Evolutionary conservation across 2,329 filamentous ascomycete species (phyloP).

Genomic region (Nemania sp.): DNA sequence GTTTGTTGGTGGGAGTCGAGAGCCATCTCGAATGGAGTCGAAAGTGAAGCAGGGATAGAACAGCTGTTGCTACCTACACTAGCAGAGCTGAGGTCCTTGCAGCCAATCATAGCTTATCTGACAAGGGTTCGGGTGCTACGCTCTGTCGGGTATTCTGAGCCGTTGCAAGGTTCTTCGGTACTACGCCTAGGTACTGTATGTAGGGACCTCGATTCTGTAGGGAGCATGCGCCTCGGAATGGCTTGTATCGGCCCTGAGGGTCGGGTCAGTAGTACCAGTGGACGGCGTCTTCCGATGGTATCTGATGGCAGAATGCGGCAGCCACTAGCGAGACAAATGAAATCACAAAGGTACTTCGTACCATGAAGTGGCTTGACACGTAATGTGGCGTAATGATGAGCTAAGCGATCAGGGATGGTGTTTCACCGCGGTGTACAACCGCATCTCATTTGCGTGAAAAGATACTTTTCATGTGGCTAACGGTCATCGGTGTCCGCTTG

Average conservation of each 20-base stretch:
- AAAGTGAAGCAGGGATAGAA: background rate
- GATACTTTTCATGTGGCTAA: too few species aligned
- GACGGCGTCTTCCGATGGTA: too few species aligned
- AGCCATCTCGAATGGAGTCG: slow-evolving; percentile 16
- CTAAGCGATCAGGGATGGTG: background rate
- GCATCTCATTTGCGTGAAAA: too few species aligned
- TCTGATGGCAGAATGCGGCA: too few species aligned
- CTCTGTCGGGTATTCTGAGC: background rate
- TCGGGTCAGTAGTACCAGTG: too few species aligned
- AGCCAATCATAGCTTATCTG: background rate
- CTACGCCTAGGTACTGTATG: background rate
- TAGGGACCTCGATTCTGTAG: too few species aligned
- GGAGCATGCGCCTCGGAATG: too few species aligned
- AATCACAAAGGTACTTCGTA: too few species aligned
- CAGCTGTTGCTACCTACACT: background rate
- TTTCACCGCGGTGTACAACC: background rate
- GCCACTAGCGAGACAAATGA: too few species aligned
- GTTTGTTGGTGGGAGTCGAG: background rate
- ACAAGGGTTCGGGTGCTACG: background rate
- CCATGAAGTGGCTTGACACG: background rate
- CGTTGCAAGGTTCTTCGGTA: background rate
- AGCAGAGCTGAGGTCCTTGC: background rate
- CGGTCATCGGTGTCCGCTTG: background rate
- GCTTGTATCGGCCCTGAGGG: too few species aligned
- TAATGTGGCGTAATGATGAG: background rate